Evolutionary conservation across 2,329 filamentous ascomycete genomes (phyloP), one percentile per base, ranked within the genome.

Genomic region (Colletotrichum destructivum): DNA sequence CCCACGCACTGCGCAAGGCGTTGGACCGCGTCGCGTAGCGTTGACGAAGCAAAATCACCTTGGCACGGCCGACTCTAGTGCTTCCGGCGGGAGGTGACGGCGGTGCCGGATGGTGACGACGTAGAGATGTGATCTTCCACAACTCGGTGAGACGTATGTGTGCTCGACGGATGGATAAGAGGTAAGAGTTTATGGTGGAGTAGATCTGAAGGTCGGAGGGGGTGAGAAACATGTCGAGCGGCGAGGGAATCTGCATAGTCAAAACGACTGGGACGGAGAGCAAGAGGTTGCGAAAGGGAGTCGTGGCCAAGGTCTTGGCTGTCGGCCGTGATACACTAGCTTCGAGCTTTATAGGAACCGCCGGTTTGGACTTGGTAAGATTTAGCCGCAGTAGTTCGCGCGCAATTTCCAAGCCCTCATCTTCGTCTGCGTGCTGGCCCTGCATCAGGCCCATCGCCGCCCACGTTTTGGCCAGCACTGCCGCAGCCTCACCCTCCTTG

Each of bases 191-290:
- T 73, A 98, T 92, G n/a, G 88, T 88, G 0, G 94, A 93, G 81
- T 98, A 99, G 0, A 90, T 89, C 60, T 92, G 88, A 13, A 97
- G 83, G 77, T 98, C 95, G 0, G 91, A 86, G 4, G 89, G 85
- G 13, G 93, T 91, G 38, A 98, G 89, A 77, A 98, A 97, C 40
- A 99, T 88, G 78, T 98, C 95, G 6, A 98, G 83, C 0, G 96
- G 95, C 2, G 93, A 92, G 2, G 89, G 89, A 11, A 97, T 90
- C 49, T 92, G 89, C 74, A 98, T 86, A 1, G 88, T 90, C 51
- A 99, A 86, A 3, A 86, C 84, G 6, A 92, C 92, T 0, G 95
- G 91, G 0, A 92, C 90, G 2, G 94, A 95, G 71, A 98, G 92
- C 6, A 98, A 87, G 0, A 98, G 85, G 75, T 96, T 95, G 64